Evolutionary conservation across 2,329 filamentous ascomycete species (phyloP), one percentile per base, ranked within the genome.

Genomic region (Diaporthe sp.): DNA sequence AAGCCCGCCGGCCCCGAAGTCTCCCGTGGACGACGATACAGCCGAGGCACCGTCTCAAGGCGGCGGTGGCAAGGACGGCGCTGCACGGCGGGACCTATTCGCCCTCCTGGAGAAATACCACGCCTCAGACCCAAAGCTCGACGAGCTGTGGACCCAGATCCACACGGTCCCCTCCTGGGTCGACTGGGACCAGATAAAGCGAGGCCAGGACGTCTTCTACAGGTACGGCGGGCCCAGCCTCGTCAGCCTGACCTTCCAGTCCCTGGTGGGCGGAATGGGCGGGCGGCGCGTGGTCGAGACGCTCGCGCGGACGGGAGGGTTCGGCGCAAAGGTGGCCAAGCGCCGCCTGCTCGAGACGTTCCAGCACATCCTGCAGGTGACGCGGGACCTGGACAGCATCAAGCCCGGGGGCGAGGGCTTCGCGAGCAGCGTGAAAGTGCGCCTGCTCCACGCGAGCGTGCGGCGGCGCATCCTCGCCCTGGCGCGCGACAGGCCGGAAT

Each of bases 161-260:
- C 92, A 91, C 73, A 91, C 88, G 0, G 83, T 94, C 5, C 94
- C 94, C 0, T 85, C 89, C 0, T 96, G 93, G 93, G 94, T 96
- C 3, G 91, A 95, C 80, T 96, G 93, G 93, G 88, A 88, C 2
- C 93, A 95, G 79, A 92, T 96, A 72, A 86, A 88, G 74, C 87
- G 94, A 78, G 94, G 94, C 0, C 94, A 96, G 80, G 90, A 93
- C 77, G 89, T 95, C 0, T 94, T 95, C 79, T 95, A 94, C 81
- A 90, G 94, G 47, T 96, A 95, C 81, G 93, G 90, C 25, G 91
- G 90, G 0, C 90, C 92, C 0, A 89, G 89, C 30, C 82, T 95
- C 27, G 93, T 91, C 10, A 91, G 85, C 13, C 87, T 92, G 61
- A 89, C 91, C 12, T 93, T 92, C 79, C 88, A 93, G 77, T 92